Base-by-base conservation (phyloP, 352 stramenopile genomes). In the Phytophthora palmivora region DNA sequence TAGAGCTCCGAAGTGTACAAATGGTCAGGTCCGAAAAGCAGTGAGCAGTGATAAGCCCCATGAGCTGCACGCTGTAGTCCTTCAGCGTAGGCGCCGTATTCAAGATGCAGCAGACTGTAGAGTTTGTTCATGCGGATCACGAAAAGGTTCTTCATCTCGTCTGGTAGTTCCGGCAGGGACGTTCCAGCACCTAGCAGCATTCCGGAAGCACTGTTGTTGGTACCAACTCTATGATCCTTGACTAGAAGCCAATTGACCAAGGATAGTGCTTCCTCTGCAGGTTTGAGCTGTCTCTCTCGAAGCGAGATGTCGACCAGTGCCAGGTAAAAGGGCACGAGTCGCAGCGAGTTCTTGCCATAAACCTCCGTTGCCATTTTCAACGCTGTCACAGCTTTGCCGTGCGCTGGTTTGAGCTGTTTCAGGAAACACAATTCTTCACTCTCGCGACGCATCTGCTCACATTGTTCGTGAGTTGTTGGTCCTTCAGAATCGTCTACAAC, bases 111-210 rank as follows among this genome's bases (percentile, higher is more conserved):
- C 34, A 81, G 51, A 48, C 78, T 88, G 46, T 85, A 87, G 43
- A 90, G 77, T 43, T 90, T 90, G 72, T 88, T 90, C 78, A 90
- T 88, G 39, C 75, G 76, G 33, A 88, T 76, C 19, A 86, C 76
- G 32, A 84, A 80, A 14, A 88, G 34, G 43, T 87, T 88, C 47
- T 75, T 84, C 49, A 79, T 73, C 50, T 87, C 79, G n/a, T 87
- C 73, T 2, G 78, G 63, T 14, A 88, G 43, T 34, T 73, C 61
- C 9, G 48, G 26, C 14, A 52, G 4, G 0, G 58, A 58, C 4
- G 32, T 44, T 9, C n/a, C 28, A 21, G 16, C n/a, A n/a, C 33
- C 58, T 28, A 52, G 46, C 4, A 65, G 26, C 7, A 58, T 39
- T 15, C 43, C 46, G 11, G 63, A 50, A 47, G 34, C 36, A 32